These are phyloP conservation scores for Psilocybe mexicana DNA, from an alignment of 1,284 basidiomycete genomes.

Conservation along the genomic window DNA sequence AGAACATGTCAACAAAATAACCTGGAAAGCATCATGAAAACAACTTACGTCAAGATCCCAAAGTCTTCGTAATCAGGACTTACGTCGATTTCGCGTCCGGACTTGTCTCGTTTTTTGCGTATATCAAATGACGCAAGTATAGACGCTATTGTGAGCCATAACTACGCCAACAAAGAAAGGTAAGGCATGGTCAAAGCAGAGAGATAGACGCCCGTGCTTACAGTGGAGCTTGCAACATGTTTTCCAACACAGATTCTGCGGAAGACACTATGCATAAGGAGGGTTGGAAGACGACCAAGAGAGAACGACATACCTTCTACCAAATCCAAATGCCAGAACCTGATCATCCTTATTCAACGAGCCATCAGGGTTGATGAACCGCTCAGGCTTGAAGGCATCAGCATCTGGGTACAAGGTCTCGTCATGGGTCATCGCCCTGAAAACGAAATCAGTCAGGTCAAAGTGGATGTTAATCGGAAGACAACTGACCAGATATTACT, in stretches of 20 bases:
- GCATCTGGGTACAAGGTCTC: conserved; percentile 26
- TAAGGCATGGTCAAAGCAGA: background rate
- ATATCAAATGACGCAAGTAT: conserved; percentile 36
- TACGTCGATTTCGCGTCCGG: background rate
- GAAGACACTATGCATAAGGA: background rate
- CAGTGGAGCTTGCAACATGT: conserved; percentile 21
- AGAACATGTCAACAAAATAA: background rate
- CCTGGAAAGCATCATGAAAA: background rate
- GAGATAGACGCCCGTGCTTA: background rate
- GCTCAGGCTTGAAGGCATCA: conserved; percentile 29
- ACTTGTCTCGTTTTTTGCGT: conserved; percentile 28
- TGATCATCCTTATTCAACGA: conserved; percentile 23
- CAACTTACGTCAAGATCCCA: conserved; percentile 2
- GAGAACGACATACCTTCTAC: conserved; percentile 22
- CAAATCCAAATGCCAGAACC: conserved; percentile 29
- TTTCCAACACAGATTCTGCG: conserved; percentile 25
- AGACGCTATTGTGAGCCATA: conserved; percentile 37
- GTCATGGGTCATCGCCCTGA: conserved; percentile 32
- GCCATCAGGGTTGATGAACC: conserved; percentile 27
- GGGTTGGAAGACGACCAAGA: background rate
- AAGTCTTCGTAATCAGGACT: conserved; percentile 1
- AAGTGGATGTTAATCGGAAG: background rate
- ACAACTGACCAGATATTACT: conserved; percentile 14
- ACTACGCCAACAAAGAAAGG: background rate
- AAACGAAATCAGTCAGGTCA: background rate